Percentiles rank a stretch among this genome's conserved stretches.
Evolutionary conservation across 257 asterid species (phyloP).

Genomic region (Ilex aquifolium): DNA sequence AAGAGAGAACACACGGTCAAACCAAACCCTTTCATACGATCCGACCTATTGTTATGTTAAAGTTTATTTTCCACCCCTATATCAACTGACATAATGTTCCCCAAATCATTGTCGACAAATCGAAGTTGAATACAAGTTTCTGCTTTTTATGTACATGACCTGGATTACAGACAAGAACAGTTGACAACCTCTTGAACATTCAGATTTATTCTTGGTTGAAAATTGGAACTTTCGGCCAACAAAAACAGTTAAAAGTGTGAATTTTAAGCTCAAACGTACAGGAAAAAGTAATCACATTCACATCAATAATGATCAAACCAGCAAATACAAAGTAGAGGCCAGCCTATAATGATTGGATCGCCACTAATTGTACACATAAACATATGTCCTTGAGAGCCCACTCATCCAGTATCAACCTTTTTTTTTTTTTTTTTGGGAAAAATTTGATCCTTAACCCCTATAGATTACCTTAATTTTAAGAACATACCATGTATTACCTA

Average conservation of each 20-base stretch:
- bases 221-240: slow-evolving; percentile 9
- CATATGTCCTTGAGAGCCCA: slow-evolving; percentile 10
- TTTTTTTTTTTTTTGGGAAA: slow-evolving; percentile 7
- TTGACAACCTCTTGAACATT: background rate
- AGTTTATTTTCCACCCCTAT: no score
- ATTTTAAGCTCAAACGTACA: background rate
- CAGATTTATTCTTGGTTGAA: background rate
- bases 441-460: background rate
- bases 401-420: slow-evolving; percentile 1
- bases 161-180: slow-evolving; percentile 1
- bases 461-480: no score
- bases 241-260: slow-evolving; percentile 12
- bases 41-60: no score
- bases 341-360: slow-evolving; percentile 15
- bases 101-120: no score
- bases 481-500: no score
- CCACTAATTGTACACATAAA: slow-evolving; percentile 8
- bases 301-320: background rate
- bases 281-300: no score
- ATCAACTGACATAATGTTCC: no score
- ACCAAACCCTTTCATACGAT: no score
- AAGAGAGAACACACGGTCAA: no score
- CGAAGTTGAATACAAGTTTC: no score
- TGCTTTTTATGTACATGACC: no score
- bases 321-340: slow-evolving; percentile 1